These are phyloP conservation scores for Colletotrichum sublineola DNA, from an alignment of 2,329 filamentous ascomycete genomes.

Conservation along the genomic window DNA sequence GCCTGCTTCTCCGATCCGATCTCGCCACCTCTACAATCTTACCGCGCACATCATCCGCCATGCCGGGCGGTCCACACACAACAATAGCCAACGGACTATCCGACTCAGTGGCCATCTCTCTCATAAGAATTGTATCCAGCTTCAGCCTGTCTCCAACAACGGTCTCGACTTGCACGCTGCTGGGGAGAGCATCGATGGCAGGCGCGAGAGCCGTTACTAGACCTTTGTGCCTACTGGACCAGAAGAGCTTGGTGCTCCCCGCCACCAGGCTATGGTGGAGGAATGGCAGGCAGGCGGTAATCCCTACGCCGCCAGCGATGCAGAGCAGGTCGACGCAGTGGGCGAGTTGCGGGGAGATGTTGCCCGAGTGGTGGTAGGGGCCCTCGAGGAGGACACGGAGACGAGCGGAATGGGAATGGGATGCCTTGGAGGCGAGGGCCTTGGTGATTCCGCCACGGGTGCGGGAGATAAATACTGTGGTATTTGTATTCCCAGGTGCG, in stretches of 20 bases:
- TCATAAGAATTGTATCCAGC: conserved; percentile 11
- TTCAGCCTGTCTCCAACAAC: conserved; percentile 28
- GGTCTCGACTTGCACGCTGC: conserved; percentile 29
- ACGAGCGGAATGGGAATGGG: background rate
- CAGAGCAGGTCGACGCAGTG: conserved; percentile 32
- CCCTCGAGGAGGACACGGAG: conserved; percentile 22
- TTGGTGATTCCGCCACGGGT: conserved; percentile 10
- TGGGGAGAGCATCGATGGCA: conserved; percentile 15
- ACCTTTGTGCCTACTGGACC: conserved; percentile 22
- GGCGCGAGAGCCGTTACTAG: conserved; percentile 14
- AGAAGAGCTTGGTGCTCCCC: conserved; percentile 13
- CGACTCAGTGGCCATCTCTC: background rate
- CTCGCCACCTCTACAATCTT: conserved; percentile 35
- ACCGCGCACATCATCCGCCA: conserved; percentile 42
- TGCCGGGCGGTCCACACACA: conserved; percentile 42
- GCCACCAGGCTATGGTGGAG: background rate
- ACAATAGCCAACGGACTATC: conserved; percentile 33
- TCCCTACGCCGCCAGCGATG: conserved; percentile 31
- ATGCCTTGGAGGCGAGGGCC: conserved; percentile 11
- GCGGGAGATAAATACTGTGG: conserved; percentile 14
- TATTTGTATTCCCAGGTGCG: background rate
- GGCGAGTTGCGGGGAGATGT: conserved; percentile 6
- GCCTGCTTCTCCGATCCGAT: conserved; percentile 7
- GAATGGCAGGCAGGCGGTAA: conserved; percentile 28
- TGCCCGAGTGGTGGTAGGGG: conserved; percentile 16